Percentiles rank a stretch among this genome's conserved stretches.
These are phyloP conservation scores for Cyberlindnera saturnus DNA, from an alignment of 805 yeast genomes.

Conservation along the genomic window DNA sequence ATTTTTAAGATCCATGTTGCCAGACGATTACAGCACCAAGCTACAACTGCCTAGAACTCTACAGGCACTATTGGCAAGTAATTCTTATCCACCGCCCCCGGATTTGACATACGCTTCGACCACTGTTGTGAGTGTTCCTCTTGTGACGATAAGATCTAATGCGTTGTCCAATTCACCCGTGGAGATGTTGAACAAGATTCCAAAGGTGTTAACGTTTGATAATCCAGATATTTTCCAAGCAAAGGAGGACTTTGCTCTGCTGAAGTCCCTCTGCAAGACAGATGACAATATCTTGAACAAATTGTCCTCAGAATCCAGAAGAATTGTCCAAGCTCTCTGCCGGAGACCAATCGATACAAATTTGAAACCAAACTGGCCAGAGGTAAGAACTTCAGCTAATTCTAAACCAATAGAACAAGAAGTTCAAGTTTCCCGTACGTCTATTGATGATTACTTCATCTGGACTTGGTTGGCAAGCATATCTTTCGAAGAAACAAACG, in stretches of 20 bases:
- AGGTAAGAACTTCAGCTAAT: constrained; percentile 23
- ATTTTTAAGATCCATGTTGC: constrained; percentile 72
- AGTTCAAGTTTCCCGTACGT: constrained; percentile 47
- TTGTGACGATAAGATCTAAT: constrained; percentile 46
- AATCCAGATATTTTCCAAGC: constrained; percentile 65
- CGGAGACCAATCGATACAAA: constrained; percentile 27
- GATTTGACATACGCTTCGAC: constrained; percentile 29
- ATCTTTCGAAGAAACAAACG: constrained; percentile 64
- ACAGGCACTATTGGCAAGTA: constrained; percentile 56
- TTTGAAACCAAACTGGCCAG: constrained; percentile 37
- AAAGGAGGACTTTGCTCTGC: constrained; percentile 69
- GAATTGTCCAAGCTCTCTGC: constrained; percentile 40
- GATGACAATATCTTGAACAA: constrained; percentile 51
- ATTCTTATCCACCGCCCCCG: constrained; percentile 80
- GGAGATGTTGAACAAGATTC: constrained; percentile 55
- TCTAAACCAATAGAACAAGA: constrained; percentile 17
- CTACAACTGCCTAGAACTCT: constrained; percentile 59
- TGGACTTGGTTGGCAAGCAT: constrained; percentile 88
- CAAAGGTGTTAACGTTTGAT: constrained; percentile 59
- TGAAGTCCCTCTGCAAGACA: constrained; percentile 64
- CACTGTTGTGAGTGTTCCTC: constrained; percentile 49
- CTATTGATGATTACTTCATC: constrained; percentile 80
- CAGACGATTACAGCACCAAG: constrained; percentile 51
- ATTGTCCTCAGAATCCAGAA: constrained; percentile 66
- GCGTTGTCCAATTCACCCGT: constrained; percentile 38